A percentile compares a stretch with the other conserved stretches of the same genome.
These are phyloP conservation scores for Paracamarosporium sp. DNA, from an alignment of 2,329 filamentous ascomycete genomes.

Conservation along the genomic window DNA sequence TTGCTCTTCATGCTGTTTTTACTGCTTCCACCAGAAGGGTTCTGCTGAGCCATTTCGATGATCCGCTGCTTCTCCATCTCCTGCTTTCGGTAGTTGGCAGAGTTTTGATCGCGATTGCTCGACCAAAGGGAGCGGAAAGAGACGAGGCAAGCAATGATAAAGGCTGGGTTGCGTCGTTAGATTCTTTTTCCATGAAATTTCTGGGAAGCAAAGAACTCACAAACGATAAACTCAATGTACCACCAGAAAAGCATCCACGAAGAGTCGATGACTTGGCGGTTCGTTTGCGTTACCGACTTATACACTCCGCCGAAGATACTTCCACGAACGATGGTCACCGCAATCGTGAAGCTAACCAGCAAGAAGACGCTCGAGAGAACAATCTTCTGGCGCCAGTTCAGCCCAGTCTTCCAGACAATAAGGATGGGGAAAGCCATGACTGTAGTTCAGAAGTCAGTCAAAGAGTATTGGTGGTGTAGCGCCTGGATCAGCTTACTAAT, in stretches of 20 bases:
- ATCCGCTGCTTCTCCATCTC: not conserved
- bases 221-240: constrained; percentile 11
- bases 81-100: not conserved
- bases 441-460: not conserved
- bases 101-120: constrained; percentile 1
- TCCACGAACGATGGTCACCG: constrained; percentile 8
- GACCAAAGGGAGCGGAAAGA: constrained; percentile 8
- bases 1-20: constrained; percentile 3
- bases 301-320: constrained; percentile 11
- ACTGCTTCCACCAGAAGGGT: not conserved
- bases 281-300: constrained; percentile 1
- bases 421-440: constrained; percentile 8
- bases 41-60: not conserved
- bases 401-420: constrained; percentile 10
- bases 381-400: constrained; percentile 8
- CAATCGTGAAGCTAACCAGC: constrained; percentile 10
- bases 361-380: constrained; percentile 10
- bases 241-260: constrained; percentile 12
- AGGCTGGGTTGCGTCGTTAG: not conserved
- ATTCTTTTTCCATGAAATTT: too few species aligned
- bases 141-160: constrained; percentile 5
- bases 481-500: not conserved
- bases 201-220: not conserved
- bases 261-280: constrained; percentile 9
- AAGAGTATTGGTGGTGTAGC: not conserved